phyloP scores from a whole-genome alignment of 2,329 filamentous ascomycete genomes.

The Metarhizium sp. region DNA sequence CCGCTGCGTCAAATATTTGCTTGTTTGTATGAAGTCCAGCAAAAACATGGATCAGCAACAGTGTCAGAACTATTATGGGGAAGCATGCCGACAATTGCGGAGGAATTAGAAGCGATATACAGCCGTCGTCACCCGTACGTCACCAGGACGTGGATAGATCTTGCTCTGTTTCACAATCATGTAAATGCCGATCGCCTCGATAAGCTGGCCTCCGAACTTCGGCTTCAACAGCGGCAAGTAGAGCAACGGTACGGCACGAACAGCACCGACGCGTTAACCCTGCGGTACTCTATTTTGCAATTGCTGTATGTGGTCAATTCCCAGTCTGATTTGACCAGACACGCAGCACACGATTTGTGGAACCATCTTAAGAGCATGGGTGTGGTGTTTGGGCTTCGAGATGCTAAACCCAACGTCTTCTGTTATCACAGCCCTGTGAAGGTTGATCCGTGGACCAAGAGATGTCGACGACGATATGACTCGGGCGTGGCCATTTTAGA shows the following conservation, averaged over 20 bases:
- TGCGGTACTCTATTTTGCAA: conserved; percentile 33
- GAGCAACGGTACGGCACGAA: conserved; percentile 23
- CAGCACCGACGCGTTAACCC: conserved; percentile 24
- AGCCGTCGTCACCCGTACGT: conserved; percentile 33
- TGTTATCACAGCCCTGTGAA: conserved; percentile 36
- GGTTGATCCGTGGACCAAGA: conserved; percentile 33
- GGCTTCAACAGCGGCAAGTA: conserved; percentile 23
- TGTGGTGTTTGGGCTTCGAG: conserved; percentile 26
- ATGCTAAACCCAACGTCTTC: conserved; percentile 27
- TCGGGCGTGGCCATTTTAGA: conserved; percentile 26
- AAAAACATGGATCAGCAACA: conserved; percentile 32
- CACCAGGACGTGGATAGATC: conserved; percentile 31
- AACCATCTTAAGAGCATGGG: conserved; percentile 24
- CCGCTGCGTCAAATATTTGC: conserved; percentile 33
- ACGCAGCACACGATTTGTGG: conserved; percentile 28
- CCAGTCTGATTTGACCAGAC: conserved; percentile 23
- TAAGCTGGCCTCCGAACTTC: conserved; percentile 28
- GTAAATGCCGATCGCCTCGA: conserved; percentile 25
- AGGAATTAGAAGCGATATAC: conserved; percentile 35
- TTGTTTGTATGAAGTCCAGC: conserved; percentile 34
- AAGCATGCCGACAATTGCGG: conserved; percentile 30
- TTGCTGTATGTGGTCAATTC: conserved; percentile 26
- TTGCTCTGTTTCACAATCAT: conserved; percentile 30
- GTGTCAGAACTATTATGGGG: conserved; percentile 34
- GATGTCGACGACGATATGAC: conserved; percentile 32